phyloP scores from a whole-genome alignment of 23 red algal genomes.

The Cyanidium caldarium region DNA sequence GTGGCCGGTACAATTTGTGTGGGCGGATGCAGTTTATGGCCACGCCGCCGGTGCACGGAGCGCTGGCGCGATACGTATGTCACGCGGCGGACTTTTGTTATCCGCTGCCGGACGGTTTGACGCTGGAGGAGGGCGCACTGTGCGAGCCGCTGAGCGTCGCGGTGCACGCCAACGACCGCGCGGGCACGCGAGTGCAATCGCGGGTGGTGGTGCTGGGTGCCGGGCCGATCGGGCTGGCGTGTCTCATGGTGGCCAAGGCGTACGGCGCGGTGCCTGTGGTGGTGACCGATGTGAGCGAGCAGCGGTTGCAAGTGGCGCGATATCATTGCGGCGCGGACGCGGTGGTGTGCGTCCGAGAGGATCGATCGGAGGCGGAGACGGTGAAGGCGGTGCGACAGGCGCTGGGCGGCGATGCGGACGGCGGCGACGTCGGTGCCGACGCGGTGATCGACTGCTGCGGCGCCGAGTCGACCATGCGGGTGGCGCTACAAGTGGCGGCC shows the following conservation, averaged over 20 bases:
- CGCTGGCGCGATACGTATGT: constrained; percentile 28
- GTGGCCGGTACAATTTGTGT: constrained; percentile 80
- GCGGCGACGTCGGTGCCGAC: not conserved
- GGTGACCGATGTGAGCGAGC: constrained; percentile 42
- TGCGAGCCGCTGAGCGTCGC: constrained; percentile 76
- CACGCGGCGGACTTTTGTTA: constrained; percentile 57
- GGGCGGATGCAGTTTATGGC: constrained; percentile 38
- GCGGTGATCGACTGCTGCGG: constrained; percentile 43
- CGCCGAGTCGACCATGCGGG: constrained; percentile 25
- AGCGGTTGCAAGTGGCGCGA: constrained; percentile 26
- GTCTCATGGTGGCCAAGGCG: constrained; percentile 50
- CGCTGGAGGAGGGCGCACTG: constrained; percentile 65
- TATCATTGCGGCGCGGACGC: constrained; percentile 32
- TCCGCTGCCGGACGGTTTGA: constrained; percentile 29
- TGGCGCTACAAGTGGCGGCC: constrained; percentile 24
- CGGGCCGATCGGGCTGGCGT: constrained; percentile 55
- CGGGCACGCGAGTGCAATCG: constrained; percentile 10
- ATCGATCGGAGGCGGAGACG: constrained; percentile 18
- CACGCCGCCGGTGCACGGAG: constrained; percentile 55
- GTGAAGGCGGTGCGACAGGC: constrained; percentile 20
- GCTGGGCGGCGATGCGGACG: not conserved
- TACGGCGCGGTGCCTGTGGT: constrained; percentile 23
- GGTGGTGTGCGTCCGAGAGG: constrained; percentile 21
- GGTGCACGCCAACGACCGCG: constrained; percentile 53
- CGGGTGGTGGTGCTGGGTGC: constrained; percentile 54